phyloP scores from a whole-genome alignment of 352 stramenopile species.

The Vaucheria bursata region DNA sequence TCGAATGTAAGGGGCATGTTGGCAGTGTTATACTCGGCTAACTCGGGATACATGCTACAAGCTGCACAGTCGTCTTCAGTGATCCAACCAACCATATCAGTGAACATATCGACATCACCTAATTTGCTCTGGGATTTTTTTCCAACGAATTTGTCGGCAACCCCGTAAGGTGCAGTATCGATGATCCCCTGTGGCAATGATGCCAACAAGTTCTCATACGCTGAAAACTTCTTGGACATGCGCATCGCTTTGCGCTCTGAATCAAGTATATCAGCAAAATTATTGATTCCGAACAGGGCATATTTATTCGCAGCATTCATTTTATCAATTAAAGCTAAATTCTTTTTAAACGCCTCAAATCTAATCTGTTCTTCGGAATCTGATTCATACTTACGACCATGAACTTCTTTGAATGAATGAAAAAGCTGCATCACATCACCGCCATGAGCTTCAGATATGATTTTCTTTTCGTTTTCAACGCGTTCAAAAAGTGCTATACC shows the following conservation, averaged over 20 bases:
- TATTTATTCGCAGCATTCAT: constrained; percentile 17
- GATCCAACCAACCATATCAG: background rate
- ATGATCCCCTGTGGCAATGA: background rate
- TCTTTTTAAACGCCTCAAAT: constrained; percentile 1
- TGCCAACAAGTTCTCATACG: background rate
- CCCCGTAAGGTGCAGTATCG: background rate
- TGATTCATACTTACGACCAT: background rate
- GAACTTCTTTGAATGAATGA: no score
- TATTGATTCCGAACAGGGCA: constrained; percentile 21
- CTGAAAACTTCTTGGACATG: constrained; percentile 3
- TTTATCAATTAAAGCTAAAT: constrained; percentile 3
- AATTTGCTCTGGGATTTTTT: no score
- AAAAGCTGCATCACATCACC: no score
- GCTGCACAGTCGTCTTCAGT: constrained; percentile 11
- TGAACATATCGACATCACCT: no score
- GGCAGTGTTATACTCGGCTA: constrained; percentile 13
- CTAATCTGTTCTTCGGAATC: background rate
- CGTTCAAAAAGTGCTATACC: no score
- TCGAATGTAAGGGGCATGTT: constrained; percentile 59
- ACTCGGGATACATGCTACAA: constrained; percentile 29
- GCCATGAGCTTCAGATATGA: no score
- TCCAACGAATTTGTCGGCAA: background rate
- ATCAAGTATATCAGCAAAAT: constrained; percentile 28
- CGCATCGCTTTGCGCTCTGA: constrained; percentile 16
- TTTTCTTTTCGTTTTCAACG: no score